Percentiles rank a stretch among this genome's conserved stretches.
These are phyloP conservation scores for Ceratobasidium sp. DNA, from an alignment of 1,284 basidiomycete genomes.

Conservation along the genomic window DNA sequence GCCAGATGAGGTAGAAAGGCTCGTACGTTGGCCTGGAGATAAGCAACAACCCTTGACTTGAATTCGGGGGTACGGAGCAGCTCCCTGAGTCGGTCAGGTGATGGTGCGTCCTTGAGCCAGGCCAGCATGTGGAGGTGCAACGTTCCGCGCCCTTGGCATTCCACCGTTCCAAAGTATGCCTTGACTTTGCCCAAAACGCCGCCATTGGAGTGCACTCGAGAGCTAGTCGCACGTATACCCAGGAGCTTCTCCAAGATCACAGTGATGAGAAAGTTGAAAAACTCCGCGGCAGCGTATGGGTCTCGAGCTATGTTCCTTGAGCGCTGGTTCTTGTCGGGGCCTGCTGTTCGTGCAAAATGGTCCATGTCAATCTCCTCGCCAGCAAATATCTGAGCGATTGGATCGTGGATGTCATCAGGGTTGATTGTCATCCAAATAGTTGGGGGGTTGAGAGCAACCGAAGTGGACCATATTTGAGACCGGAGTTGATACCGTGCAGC, in stretches of 20 bases:
- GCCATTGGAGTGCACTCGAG: slow-evolving; percentile 50
- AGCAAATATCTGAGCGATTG: slow-evolving; percentile 58
- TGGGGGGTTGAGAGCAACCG: slow-evolving; percentile 47
- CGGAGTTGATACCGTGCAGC: slow-evolving; percentile 49
- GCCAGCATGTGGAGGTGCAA: slow-evolving; percentile 55
- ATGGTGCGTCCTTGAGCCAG: slow-evolving; percentile 49
- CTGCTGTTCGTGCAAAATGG: slow-evolving; percentile 53
- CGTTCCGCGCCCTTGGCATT: slow-evolving; percentile 51
- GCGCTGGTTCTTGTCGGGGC: slow-evolving; percentile 53
- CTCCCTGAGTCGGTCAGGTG: slow-evolving; percentile 6
- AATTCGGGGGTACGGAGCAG: slow-evolving; percentile 21
- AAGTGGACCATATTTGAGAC: slow-evolving; percentile 55
- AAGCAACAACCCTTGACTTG: not conserved
- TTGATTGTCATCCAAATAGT: slow-evolving; percentile 55
- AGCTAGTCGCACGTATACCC: slow-evolving; percentile 53
- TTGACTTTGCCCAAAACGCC: slow-evolving; percentile 52
- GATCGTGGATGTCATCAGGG: slow-evolving; percentile 55
- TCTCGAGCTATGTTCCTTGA: slow-evolving; percentile 58
- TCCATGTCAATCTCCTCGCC: slow-evolving; percentile 60
- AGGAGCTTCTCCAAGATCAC: slow-evolving; percentile 57
- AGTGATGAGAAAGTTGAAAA: slow-evolving; percentile 60
- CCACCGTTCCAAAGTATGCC: slow-evolving; percentile 54
- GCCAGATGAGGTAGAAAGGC: slow-evolving; percentile 53
- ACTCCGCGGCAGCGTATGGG: slow-evolving; percentile 59
- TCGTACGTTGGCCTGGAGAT: slow-evolving; percentile 51